These are phyloP conservation scores for Blastobotrys buckinghamii DNA, from an alignment of 1,139 yeast genomes.

Conservation along the genomic window DNA sequence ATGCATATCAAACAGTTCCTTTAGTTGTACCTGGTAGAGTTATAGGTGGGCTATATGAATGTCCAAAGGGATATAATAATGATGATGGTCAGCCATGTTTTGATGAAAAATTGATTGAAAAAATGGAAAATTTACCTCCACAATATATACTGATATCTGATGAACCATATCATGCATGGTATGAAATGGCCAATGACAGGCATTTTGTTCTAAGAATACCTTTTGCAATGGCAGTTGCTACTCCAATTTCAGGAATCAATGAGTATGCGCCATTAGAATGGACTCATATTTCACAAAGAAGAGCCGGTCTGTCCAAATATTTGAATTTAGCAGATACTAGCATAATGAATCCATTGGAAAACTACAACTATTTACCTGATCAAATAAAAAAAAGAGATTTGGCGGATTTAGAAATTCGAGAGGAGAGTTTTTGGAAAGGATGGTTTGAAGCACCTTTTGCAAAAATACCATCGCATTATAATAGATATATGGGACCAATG, in stretches of 20 bases:
- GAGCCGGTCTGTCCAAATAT: neutral
- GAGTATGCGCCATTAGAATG: neutral
- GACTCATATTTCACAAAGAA: neutral
- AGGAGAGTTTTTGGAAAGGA: neutral
- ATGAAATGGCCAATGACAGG: constrained; percentile 7
- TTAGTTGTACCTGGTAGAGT: constrained; percentile 8
- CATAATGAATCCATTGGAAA: constrained; percentile 2
- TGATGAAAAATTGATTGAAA: neutral
- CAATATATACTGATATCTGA: constrained; percentile 5
- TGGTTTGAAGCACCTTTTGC: neutral
- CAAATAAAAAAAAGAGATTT: neutral
- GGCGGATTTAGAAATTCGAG: constrained; percentile 1
- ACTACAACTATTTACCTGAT: constrained; percentile 1
- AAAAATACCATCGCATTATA: constrained; percentile 4
- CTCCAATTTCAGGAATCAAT: neutral
- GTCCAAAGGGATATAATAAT: constrained; percentile 3
- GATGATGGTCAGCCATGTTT: constrained; percentile 9
- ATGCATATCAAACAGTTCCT: constrained; percentile 8
- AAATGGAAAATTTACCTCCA: neutral
- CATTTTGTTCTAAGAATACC: constrained; percentile 8
- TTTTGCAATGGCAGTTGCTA: constrained; percentile 8
- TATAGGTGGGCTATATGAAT: constrained; percentile 9
- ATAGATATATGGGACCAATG: constrained; percentile 9
- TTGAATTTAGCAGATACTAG: neutral
- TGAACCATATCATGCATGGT: constrained; percentile 9